Evolutionary conservation across 768 basidiomycete genomes (phyloP).

Genomic region (Trametes cinnabarina): DNA sequence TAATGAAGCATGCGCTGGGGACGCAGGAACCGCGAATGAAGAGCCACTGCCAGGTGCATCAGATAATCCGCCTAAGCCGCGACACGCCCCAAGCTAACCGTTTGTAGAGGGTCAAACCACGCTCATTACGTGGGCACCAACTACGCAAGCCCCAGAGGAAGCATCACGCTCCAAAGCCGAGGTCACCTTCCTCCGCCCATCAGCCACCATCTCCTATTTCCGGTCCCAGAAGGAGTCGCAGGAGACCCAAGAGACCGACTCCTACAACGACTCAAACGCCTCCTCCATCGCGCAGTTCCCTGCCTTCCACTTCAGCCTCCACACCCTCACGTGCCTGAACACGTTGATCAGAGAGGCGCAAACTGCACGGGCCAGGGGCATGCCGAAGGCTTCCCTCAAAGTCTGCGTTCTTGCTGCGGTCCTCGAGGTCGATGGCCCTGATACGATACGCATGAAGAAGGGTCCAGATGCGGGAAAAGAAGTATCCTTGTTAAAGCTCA

Average conservation of each 20-base stretch:
- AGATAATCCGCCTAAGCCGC: neutral
- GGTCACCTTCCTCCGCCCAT: conserved; percentile 23
- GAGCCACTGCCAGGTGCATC: conserved; percentile 10
- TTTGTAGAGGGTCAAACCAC: conserved; percentile 44
- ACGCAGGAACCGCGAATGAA: conserved; percentile 8
- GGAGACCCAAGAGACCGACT: conserved; percentile 47
- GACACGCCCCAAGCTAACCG: conserved; percentile 1
- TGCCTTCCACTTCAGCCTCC: conserved; percentile 68
- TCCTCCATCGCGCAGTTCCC: conserved; percentile 76
- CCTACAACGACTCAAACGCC: conserved; percentile 58
- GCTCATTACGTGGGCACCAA: conserved; percentile 59
- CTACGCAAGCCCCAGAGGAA: conserved; percentile 26
- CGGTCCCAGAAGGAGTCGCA: conserved; percentile 27
- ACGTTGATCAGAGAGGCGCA: conserved; percentile 25
- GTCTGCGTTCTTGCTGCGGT: conserved; percentile 61
- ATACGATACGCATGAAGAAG: conserved; percentile 62
- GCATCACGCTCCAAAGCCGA: conserved; percentile 8
- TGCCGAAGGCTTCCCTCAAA: conserved; percentile 44
- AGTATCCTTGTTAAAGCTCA: conserved; percentile 63
- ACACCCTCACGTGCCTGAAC: conserved; percentile 53
- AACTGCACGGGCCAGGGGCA: conserved; percentile 16
- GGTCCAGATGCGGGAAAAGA: conserved; percentile 70
- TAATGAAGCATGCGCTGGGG: conserved; percentile 17
- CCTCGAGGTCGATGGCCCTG: conserved; percentile 77
- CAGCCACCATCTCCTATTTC: conserved; percentile 12